Evolutionary conservation across 164 flowering plant genomes (phyloP).

Genomic region (Vitis riparia): DNA sequence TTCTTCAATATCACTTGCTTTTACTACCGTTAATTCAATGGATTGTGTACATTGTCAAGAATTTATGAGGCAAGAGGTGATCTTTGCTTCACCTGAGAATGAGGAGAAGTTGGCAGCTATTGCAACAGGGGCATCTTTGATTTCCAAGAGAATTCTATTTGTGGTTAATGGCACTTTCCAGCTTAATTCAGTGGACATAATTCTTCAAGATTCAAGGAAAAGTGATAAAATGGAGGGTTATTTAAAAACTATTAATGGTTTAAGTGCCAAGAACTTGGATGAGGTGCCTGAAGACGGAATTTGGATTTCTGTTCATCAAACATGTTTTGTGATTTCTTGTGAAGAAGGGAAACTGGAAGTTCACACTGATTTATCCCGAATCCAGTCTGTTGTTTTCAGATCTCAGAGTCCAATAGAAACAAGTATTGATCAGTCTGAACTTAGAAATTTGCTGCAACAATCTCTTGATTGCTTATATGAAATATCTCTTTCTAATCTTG

Average conservation of each 20-base stretch:
- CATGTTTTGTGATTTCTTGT: conserved; percentile 30
- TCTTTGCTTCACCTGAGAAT: conserved; percentile 17
- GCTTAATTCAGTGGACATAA: conserved; percentile 42
- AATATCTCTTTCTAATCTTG: conserved; percentile 45
- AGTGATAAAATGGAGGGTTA: conserved; percentile 14
- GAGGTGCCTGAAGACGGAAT: conserved; percentile 54
- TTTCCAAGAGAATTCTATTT: conserved; percentile 24
- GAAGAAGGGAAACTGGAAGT: conserved; percentile 39
- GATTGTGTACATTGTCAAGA: conserved; percentile 24
- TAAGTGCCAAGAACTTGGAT: conserved; percentile 20
- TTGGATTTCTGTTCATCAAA: conserved; percentile 37
- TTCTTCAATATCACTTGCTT: conserved; percentile 31
- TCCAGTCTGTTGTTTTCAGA: conserved; percentile 42
- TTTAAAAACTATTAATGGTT: conserved; percentile 18
- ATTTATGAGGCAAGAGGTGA: conserved; percentile 17
- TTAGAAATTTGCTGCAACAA: conserved; percentile 23
- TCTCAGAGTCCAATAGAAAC: conserved; percentile 24
- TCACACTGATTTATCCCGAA: conserved; percentile 30
- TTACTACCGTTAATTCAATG: conserved; percentile 15
- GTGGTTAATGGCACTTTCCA: conserved; percentile 41
- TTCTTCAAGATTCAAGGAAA: conserved; percentile 45
- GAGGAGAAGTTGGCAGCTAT: conserved; percentile 7
- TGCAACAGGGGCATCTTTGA: conserved; percentile 18
- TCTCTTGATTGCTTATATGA: conserved; percentile 55
- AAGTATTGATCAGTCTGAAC: conserved; percentile 25